Conservation (phyloP, 352 stramenopile genomes). For the Vaucheria bursata region DNA sequence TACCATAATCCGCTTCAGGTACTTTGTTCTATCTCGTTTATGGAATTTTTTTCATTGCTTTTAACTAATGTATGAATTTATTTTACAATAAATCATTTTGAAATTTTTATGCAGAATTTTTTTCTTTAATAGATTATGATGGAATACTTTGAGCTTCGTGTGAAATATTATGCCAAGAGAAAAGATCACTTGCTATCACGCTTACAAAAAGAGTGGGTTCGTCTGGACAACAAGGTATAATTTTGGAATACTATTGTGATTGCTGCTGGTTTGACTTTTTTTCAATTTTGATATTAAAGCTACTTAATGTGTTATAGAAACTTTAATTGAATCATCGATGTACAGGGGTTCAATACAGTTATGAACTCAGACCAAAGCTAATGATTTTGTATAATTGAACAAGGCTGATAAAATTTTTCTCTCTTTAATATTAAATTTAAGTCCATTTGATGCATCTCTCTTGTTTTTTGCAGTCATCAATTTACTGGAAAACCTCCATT, state of each 20-base stretch:
- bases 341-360: too few relatives aligned
- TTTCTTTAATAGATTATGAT: conserved; percentile 85
- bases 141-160: conserved; percentile 81
- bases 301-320: neutral
- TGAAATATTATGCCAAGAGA: conserved; percentile 71
- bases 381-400: too few relatives aligned
- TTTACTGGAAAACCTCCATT: too few relatives aligned
- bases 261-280: neutral
- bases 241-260: too few relatives aligned
- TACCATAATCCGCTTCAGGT: conserved; percentile 1
- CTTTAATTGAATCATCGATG: neutral
- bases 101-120: too few relatives aligned
- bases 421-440: neutral
- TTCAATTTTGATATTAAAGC: too few relatives aligned
- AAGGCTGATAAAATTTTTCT: too few relatives aligned
- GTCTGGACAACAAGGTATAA: conserved; percentile 52
- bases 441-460: neutral
- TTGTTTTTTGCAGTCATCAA: conserved; percentile 10
- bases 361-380: too few relatives aligned
- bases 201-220: conserved; percentile 45
- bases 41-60: too few relatives aligned
- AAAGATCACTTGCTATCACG: conserved; percentile 64
- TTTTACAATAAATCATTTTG: too few relatives aligned
- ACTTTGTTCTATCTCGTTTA: too few relatives aligned
- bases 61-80: too few relatives aligned